These are phyloP conservation scores for Fomitopsis pulvina DNA, from an alignment of 768 basidiomycete genomes.

Conservation along the genomic window DNA sequence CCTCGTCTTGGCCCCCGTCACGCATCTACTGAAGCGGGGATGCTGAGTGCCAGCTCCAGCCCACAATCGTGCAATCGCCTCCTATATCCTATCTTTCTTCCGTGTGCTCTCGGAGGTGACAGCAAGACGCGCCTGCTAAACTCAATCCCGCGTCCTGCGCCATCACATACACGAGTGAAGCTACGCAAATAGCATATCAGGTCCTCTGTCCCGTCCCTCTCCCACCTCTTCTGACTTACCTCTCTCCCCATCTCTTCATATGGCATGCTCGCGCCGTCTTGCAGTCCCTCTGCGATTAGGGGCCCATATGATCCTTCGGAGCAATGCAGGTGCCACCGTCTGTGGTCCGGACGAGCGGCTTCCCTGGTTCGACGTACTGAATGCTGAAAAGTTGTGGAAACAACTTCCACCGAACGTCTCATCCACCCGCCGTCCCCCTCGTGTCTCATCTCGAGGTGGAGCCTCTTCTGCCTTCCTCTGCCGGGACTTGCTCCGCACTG, in stretches of 20 bases:
- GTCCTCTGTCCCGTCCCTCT: background rate
- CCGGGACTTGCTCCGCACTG: background rate
- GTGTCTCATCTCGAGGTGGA: background rate
- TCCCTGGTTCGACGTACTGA: background rate
- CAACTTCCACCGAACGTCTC: background rate
- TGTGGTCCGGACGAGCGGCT: background rate
- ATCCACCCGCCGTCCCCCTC: background rate
- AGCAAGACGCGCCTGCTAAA: background rate
- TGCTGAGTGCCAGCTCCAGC: background rate
- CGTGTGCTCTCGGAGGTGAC: background rate
- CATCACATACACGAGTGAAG: background rate
- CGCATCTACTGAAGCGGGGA: background rate
- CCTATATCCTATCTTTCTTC: background rate
- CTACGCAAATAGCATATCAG: background rate
- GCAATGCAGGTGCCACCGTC: background rate
- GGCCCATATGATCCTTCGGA: background rate
- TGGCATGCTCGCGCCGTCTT: background rate
- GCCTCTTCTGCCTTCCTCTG: background rate
- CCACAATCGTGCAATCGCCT: background rate
- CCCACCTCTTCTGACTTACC: background rate
- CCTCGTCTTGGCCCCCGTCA: background rate
- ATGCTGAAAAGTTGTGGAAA: background rate
- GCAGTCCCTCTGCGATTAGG: background rate
- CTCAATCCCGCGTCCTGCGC: background rate
- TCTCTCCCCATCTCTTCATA: background rate